Conservation (phyloP, 2,329 filamentous ascomycete species). For the Ilyonectria robusta region DNA sequence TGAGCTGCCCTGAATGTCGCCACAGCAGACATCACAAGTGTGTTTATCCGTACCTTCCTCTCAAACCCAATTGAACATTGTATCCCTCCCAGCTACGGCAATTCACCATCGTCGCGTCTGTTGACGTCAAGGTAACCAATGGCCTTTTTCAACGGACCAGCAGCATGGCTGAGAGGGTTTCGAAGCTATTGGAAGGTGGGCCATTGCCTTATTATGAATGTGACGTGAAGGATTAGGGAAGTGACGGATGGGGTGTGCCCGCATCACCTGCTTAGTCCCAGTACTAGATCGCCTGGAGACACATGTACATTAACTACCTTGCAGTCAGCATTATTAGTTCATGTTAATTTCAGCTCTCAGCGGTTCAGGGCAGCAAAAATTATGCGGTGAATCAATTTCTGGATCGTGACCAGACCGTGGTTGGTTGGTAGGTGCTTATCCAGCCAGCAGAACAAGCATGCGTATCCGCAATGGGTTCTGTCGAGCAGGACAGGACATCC, state of each 20-base stretch:
- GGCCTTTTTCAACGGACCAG: neutral
- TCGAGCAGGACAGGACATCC: slow-evolving; percentile 28
- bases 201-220: neutral
- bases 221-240: slow-evolving; percentile 1
- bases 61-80: neutral
- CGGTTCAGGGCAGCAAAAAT: neutral
- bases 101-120: neutral
- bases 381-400: slow-evolving; percentile 8
- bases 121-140: neutral
- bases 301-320: neutral
- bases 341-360: slow-evolving; percentile 13
- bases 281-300: neutral
- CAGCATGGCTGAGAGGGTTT: neutral
- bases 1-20: neutral
- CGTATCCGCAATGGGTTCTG: slow-evolving; percentile 23
- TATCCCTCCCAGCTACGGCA: neutral
- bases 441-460: slow-evolving; percentile 28
- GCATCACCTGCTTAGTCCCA: neutral
- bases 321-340: neutral
- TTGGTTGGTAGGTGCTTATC: slow-evolving; percentile 22
- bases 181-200: neutral
- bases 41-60: neutral
- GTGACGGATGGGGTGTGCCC: neutral
- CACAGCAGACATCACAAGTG: neutral
- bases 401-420: slow-evolving; percentile 8